Percentiles rank a stretch among this genome's conserved stretches.
Conservation (phyloP, 139 green algal genomes). For the Nannochloris sp. region DNA sequence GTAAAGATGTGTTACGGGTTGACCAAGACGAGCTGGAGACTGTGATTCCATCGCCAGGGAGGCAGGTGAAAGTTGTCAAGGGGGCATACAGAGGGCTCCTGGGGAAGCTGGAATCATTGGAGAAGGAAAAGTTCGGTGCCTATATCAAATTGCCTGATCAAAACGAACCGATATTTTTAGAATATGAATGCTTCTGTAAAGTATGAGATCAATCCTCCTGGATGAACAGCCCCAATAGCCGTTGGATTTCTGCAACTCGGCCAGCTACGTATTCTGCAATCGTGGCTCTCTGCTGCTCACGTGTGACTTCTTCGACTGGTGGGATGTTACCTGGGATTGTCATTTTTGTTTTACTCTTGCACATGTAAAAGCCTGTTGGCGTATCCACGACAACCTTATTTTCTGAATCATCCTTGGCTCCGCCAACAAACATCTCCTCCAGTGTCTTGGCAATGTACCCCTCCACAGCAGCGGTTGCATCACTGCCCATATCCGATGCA, state of each 20-base stretch:
- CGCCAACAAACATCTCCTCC: neutral
- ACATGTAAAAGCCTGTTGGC: conserved; percentile 17
- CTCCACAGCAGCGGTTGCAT: neutral
- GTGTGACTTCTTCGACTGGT: conserved; percentile 3
- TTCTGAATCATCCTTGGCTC: conserved; percentile 1
- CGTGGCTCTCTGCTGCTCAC: neutral
- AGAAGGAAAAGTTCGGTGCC: conserved; percentile 64
- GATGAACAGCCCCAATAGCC: neutral
- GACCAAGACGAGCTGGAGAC: conserved; percentile 93
- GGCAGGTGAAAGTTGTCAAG: conserved; percentile 65
- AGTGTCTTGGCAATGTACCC: neutral
- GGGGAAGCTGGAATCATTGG: conserved; percentile 46
- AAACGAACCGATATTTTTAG: conserved; percentile 48
- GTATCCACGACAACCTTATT: conserved; percentile 12
- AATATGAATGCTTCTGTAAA: conserved; percentile 93
- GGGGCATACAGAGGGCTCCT: conserved; percentile 48
- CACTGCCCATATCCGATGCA: neutral
- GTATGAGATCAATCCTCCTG: neutral
- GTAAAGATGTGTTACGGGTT: conserved; percentile 65
- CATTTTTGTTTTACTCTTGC: neutral
- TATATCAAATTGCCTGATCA: conserved; percentile 31
- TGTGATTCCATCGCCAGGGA: conserved; percentile 57
- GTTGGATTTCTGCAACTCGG: conserved; percentile 5
- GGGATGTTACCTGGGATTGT: neutral
- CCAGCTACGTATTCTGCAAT: neutral